Conservation (phyloP, 371 early-diverging fungal species). For the Mortierella sp. region DNA sequence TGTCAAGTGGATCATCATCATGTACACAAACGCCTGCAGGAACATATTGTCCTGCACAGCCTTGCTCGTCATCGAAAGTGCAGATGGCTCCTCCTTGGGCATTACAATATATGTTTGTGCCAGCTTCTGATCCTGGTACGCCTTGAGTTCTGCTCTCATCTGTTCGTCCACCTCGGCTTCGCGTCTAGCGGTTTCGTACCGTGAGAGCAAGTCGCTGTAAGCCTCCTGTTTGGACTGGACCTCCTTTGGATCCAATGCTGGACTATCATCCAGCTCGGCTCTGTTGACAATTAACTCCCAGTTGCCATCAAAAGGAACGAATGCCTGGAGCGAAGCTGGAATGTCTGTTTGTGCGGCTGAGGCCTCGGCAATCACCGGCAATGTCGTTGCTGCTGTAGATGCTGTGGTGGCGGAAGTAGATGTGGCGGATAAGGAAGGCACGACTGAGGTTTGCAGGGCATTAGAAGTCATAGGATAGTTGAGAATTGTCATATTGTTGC, state of each 20-base stretch:
- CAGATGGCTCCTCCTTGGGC: slow-evolving; percentile 21
- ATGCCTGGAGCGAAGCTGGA: slow-evolving; percentile 34
- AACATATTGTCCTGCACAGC: slow-evolving; percentile 19
- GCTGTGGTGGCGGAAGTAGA: neutral
- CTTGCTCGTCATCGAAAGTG: slow-evolving; percentile 9
- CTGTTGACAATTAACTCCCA: slow-evolving; percentile 51
- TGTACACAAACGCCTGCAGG: slow-evolving; percentile 46
- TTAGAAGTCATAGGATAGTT: slow-evolving; percentile 23
- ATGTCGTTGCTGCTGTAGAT: neutral
- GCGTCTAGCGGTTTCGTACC: slow-evolving; percentile 24
- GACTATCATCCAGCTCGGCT: slow-evolving; percentile 25
- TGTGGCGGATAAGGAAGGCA: neutral
- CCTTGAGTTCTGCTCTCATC: slow-evolving; percentile 38
- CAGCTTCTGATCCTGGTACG: slow-evolving; percentile 32
- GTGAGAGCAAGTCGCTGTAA: slow-evolving; percentile 21
- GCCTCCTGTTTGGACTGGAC: slow-evolving; percentile 20
- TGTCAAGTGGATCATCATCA: slow-evolving; percentile 51
- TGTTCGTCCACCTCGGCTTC: slow-evolving; percentile 41
- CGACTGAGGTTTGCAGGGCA: slow-evolving; percentile 7
- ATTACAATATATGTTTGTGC: slow-evolving; percentile 35
- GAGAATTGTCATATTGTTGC: slow-evolving; percentile 49
- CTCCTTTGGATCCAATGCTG: slow-evolving; percentile 34
- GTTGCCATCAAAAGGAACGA: slow-evolving; percentile 37
- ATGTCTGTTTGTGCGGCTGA: neutral
- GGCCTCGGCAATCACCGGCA: neutral